Conservation (phyloP, 2,329 filamentous ascomycete species). For the Epichloe amarillans region DNA sequence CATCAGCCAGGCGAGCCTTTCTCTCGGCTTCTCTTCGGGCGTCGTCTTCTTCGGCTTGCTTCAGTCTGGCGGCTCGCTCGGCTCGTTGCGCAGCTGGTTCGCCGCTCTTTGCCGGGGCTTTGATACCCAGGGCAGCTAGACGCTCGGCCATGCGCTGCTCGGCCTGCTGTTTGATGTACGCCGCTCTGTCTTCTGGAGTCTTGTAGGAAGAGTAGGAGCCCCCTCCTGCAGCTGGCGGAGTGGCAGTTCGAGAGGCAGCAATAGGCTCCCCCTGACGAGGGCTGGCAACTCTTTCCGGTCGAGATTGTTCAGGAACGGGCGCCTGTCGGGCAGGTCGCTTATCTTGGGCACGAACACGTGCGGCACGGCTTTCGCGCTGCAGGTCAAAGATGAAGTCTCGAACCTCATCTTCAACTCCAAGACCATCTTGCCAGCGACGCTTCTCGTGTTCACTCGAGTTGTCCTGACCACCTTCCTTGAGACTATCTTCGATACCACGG, state of each 20-base stretch:
- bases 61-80: constrained; percentile 76
- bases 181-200: constrained; percentile 84
- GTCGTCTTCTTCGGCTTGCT: constrained; percentile 89
- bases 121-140: constrained; percentile 84
- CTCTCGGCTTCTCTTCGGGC: constrained; percentile 76
- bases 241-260: constrained; percentile 38
- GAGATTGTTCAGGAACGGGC: constrained; percentile 29
- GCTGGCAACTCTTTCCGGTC: constrained; percentile 23
- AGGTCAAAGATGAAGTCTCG: constrained; percentile 97
- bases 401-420: constrained; percentile 93
- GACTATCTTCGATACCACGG: constrained; percentile 67
- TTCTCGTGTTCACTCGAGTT: constrained; percentile 77
- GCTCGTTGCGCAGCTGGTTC: constrained; percentile 74
- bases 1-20: constrained; percentile 68
- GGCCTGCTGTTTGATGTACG: constrained; percentile 93
- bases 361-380: constrained; percentile 69
- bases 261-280: constrained; percentile 40
- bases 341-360: constrained; percentile 52
- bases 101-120: constrained; percentile 62
- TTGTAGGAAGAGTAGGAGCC: constrained; percentile 72
- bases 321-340: constrained; percentile 31
- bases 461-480: constrained; percentile 68
- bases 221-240: constrained; percentile 35
- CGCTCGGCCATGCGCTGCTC: constrained; percentile 95
- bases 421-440: constrained; percentile 86